Conservation (phyloP, 257 asterid species). For the Petrea volubilis region DNA sequence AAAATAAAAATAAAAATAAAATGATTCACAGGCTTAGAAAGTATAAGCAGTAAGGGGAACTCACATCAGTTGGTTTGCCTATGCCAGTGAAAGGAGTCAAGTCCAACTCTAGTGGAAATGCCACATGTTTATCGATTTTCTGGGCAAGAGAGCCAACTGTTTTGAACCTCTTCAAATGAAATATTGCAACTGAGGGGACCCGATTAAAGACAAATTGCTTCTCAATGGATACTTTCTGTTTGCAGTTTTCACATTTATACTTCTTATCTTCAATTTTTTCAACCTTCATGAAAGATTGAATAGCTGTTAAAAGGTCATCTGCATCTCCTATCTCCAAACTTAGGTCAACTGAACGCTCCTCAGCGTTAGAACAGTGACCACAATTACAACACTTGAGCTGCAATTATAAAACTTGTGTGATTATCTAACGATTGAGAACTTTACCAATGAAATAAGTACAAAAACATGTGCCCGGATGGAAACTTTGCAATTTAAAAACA, state of each 20-base stretch:
- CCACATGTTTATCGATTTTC: constrained; percentile 77
- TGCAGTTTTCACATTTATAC: constrained; percentile 80
- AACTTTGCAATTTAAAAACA: no score
- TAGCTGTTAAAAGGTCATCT: constrained; percentile 53
- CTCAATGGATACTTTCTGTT: constrained; percentile 74
- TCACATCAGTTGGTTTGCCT: constrained; percentile 45
- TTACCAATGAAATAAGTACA: not conserved
- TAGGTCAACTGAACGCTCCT: constrained; percentile 78
- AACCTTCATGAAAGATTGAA: constrained; percentile 84
- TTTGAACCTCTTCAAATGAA: constrained; percentile 92
- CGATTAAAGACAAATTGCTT: constrained; percentile 76
- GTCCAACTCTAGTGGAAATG: constrained; percentile 76
- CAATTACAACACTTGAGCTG: constrained; percentile 91
- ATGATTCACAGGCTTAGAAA: not conserved
- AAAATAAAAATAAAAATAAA: no score
- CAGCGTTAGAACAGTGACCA: constrained; percentile 78
- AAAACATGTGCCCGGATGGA: no score
- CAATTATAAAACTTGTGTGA: constrained; percentile 25
- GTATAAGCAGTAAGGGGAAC: constrained; percentile 26
- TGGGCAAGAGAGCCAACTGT: constrained; percentile 71
- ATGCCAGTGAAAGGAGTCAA: constrained; percentile 55
- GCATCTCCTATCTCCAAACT: constrained; percentile 91
- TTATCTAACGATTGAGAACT: no score
- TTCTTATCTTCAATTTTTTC: constrained; percentile 80
- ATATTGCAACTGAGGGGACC: constrained; percentile 67